Evolutionary conservation across 2,329 filamentous ascomycete genomes (phyloP).

Genomic region (Ploettnerulaceae sp.): DNA sequence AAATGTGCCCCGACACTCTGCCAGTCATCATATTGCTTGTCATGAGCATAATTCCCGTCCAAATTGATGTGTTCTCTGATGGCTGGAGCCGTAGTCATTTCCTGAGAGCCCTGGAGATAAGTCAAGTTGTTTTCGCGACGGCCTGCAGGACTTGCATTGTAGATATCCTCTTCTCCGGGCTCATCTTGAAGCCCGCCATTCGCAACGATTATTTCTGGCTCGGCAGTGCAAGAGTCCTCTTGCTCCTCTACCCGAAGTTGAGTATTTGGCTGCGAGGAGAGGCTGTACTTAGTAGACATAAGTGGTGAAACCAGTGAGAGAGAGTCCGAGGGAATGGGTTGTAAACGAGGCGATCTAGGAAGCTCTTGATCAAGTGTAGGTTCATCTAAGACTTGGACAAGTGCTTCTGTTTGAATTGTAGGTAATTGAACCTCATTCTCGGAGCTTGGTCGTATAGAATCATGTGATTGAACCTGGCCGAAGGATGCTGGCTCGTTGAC

Average conservation of each 20-base stretch:
- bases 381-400: background rate
- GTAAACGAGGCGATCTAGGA: constrained; percentile 23
- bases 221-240: background rate
- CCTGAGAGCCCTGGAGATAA: constrained; percentile 6
- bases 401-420: constrained; percentile 1
- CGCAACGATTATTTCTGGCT: background rate
- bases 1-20: constrained; percentile 13
- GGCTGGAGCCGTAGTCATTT: no score
- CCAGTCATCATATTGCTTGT: constrained; percentile 24
- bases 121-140: background rate
- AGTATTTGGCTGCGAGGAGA: background rate
- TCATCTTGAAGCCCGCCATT: background rate
- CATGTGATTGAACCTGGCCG: background rate
- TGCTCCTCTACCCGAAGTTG: background rate
- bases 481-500: background rate
- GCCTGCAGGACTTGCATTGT: constrained; percentile 18
- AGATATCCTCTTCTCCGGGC: constrained; percentile 15
- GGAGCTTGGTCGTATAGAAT: background rate
- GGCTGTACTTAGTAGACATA: constrained; percentile 12
- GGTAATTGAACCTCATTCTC: background rate
- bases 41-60: constrained; percentile 3
- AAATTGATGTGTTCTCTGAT: no score
- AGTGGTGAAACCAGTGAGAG: constrained; percentile 30
- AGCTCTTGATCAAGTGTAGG: background rate
- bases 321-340: constrained; percentile 27